Conservation (phyloP, 768 basidiomycete genomes). For the Russula sp. region DNA sequence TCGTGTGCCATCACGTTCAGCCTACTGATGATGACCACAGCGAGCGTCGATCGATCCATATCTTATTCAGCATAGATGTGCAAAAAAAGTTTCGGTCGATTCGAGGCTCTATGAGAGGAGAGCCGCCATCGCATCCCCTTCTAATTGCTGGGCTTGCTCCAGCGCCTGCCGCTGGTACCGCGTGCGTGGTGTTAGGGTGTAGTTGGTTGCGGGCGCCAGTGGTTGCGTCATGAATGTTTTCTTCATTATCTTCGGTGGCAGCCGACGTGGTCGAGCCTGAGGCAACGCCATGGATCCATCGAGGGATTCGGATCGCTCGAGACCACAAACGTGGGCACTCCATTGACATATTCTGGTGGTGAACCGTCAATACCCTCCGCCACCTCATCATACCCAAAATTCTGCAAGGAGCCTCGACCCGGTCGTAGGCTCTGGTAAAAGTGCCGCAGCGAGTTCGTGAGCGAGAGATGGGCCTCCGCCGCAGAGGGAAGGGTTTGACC, state of each 20-base stretch:
- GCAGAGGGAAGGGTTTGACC: constrained; percentile 53
- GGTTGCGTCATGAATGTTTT: constrained; percentile 42
- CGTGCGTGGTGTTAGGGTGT: constrained; percentile 36
- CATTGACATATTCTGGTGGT: constrained; percentile 21
- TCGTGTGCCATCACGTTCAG: constrained; percentile 71
- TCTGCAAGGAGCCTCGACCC: constrained; percentile 78
- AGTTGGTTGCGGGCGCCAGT: constrained; percentile 44
- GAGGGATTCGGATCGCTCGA: constrained; percentile 36
- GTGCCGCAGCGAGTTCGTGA: constrained; percentile 81
- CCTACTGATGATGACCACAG: constrained; percentile 71
- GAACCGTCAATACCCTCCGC: constrained; percentile 71
- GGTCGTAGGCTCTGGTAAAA: constrained; percentile 81
- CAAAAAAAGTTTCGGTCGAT: constrained; percentile 72
- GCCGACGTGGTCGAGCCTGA: constrained; percentile 15
- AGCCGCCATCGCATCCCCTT: constrained; percentile 66
- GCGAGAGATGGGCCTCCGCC: constrained; percentile 59
- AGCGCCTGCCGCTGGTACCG: constrained; percentile 4
- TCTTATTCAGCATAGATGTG: no score
- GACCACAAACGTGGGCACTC: constrained; percentile 37
- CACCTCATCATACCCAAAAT: constrained; percentile 86
- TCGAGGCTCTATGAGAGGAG: constrained; percentile 72
- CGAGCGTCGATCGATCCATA: constrained; percentile 47
- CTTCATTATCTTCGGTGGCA: constrained; percentile 35
- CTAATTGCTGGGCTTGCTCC: constrained; percentile 38
- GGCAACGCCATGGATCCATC: constrained; percentile 8